Percentiles rank a stretch among this genome's conserved stretches.
Evolutionary conservation across 371 early-diverging fungal genomes (phyloP).

Genomic region (Mortierella polycephala): DNA sequence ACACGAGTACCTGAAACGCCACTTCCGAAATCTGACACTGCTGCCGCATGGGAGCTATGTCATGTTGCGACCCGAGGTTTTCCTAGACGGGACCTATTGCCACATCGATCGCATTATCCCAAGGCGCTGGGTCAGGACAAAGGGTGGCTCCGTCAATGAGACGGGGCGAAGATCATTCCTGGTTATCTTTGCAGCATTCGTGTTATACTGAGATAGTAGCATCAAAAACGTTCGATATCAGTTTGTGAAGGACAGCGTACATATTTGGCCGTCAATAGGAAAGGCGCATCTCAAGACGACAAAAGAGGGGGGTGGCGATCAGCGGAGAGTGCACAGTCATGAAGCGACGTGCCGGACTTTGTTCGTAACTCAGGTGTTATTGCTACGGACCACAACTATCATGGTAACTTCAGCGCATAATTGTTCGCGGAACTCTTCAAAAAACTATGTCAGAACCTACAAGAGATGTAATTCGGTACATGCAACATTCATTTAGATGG

Average conservation of each 20-base stretch:
- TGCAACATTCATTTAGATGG: conserved; percentile 23
- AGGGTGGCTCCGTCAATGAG: conserved; percentile 4
- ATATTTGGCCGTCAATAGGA: conserved; percentile 17
- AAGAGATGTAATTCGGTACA: conserved; percentile 4
- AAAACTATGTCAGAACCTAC: conserved; percentile 5
- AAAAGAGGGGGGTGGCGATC: background rate
- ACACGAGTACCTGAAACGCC: background rate
- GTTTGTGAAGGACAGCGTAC: conserved; percentile 13
- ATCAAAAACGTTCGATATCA: background rate
- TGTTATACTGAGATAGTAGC: conserved; percentile 6
- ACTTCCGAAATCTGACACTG: background rate
- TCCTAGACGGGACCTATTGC: conserved; percentile 7
- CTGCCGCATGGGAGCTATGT: background rate
- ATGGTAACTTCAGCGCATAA: conserved; percentile 15
- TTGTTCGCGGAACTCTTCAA: conserved; percentile 12
- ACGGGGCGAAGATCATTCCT: conserved; percentile 2
- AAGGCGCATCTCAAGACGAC: conserved; percentile 5
- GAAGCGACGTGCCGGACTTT: conserved; percentile 11
- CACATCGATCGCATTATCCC: conserved; percentile 5
- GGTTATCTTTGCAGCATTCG: conserved; percentile 16
- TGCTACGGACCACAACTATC: conserved; percentile 8
- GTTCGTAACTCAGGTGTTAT: conserved; percentile 1
- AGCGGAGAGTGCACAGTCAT: background rate
- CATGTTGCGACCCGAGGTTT: background rate
- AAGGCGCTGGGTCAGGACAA: background rate